Conservation (phyloP, 495 filamentous ascomycete species). For the Staphylotrichum tortipilum region DNA sequence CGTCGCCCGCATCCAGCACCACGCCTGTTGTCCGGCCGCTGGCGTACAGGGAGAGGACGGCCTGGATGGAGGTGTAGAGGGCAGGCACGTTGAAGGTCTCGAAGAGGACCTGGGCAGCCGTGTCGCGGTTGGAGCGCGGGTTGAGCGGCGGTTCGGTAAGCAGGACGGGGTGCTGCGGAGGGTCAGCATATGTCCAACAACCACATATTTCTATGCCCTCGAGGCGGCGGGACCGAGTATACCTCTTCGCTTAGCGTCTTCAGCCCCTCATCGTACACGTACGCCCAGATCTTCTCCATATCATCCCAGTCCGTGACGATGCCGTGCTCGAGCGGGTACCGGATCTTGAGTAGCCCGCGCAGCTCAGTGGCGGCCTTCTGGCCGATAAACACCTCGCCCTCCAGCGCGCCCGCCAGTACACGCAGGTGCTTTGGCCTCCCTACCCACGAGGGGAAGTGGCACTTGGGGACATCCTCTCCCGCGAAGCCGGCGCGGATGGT, state of each 20-base stretch:
- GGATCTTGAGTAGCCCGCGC: slow-evolving; percentile 87
- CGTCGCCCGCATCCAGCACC: slow-evolving; percentile 90
- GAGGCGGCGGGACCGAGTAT: neutral
- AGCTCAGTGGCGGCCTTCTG: slow-evolving; percentile 81
- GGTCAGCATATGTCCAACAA: slow-evolving; percentile 10
- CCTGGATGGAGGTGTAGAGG: slow-evolving; percentile 93
- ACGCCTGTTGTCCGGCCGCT: slow-evolving; percentile 95
- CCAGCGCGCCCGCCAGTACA: slow-evolving; percentile 87
- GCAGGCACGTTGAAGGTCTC: slow-evolving; percentile 98
- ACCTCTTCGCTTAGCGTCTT: slow-evolving; percentile 97
- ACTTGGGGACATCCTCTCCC: slow-evolving; percentile 90
- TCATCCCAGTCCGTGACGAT: slow-evolving; percentile 99
- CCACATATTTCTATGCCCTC: neutral
- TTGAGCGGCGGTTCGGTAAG: slow-evolving; percentile 96
- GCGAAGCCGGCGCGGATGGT: slow-evolving; percentile 97
- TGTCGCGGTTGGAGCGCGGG: slow-evolving; percentile 90
- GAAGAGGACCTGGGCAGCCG: slow-evolving; percentile 94
- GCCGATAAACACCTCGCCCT: slow-evolving; percentile 97
- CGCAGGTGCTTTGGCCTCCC: slow-evolving; percentile 95
- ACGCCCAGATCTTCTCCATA: slow-evolving; percentile 98
- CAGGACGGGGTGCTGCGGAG: slow-evolving; percentile 75
- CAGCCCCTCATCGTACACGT: slow-evolving; percentile 55
- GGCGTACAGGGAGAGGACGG: slow-evolving; percentile 91
- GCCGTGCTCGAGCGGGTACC: slow-evolving; percentile 92
- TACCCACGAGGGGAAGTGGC: slow-evolving; percentile 96